These are phyloP conservation scores for Pterocarpus macrocarpus DNA, from an alignment of 306 rosid genomes.

Conservation along the genomic window DNA sequence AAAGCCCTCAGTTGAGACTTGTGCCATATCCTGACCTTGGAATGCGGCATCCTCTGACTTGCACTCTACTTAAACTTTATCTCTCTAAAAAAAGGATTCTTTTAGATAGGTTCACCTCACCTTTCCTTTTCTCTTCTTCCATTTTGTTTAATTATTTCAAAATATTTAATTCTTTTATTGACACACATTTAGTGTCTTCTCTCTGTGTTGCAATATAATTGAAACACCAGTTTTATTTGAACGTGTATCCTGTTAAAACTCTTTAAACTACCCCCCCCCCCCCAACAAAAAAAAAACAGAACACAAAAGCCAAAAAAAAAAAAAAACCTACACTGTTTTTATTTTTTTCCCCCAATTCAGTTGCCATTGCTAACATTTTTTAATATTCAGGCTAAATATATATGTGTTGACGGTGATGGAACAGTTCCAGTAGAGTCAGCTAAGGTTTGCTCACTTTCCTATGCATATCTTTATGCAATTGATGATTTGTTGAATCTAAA, in stretches of 20 bases:
- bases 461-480: conserved; percentile 31
- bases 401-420: conserved; percentile 94
- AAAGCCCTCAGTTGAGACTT: not conserved
- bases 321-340: not conserved
- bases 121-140: conserved; percentile 19
- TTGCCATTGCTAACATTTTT: conserved; percentile 16
- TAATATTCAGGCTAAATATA: conserved; percentile 69
- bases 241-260: conserved; percentile 20
- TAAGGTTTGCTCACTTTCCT: conserved; percentile 65
- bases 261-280: no score
- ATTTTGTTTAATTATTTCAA: conserved; percentile 18
- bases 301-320: not conserved
- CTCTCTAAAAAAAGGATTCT: conserved; percentile 19
- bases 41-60: conserved; percentile 32
- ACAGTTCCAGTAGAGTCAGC: conserved; percentile 94
- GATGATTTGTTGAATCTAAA: conserved; percentile 29
- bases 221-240: not conserved
- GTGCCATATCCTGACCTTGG: conserved; percentile 3
- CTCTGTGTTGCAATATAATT: conserved; percentile 3
- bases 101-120: not conserved
- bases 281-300: not conserved
- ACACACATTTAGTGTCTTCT: conserved; percentile 3
- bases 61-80: conserved; percentile 12
- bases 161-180: conserved; percentile 12
- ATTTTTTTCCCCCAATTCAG: not conserved